A percentile compares a stretch with the other conserved stretches of the same genome.
phyloP scores from a whole-genome alignment of 768 basidiomycete species.

The Leccinum olivaceopallidum region DNA sequence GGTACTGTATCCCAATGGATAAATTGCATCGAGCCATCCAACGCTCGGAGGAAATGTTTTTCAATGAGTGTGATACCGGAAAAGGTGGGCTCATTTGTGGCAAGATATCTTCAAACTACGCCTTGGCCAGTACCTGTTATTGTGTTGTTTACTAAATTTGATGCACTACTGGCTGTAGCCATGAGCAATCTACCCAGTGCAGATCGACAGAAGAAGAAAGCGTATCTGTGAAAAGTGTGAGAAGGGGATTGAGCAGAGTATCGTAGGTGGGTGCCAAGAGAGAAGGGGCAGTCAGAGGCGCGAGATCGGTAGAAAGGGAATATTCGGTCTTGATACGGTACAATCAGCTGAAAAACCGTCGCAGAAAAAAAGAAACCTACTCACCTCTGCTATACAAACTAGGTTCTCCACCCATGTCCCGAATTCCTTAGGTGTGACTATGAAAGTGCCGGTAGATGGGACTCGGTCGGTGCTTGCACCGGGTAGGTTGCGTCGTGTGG shows the following conservation, averaged over 20 bases:
- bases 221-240: slow-evolving; percentile 64
- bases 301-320: slow-evolving; percentile 59
- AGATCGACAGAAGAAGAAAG: slow-evolving; percentile 42
- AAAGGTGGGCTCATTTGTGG: too few species aligned
- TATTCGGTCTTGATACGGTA: slow-evolving; percentile 58
- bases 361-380: slow-evolving; percentile 15
- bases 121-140: too few species aligned
- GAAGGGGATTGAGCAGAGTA: slow-evolving; percentile 62
- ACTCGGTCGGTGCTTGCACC: too few species aligned
- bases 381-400: slow-evolving; percentile 64
- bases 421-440: slow-evolving; percentile 49
- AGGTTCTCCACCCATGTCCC: slow-evolving; percentile 69
- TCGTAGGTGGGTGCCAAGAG: slow-evolving; percentile 59
- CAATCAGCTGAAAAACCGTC: neutral
- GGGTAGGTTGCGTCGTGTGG: neutral
- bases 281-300: slow-evolving; percentile 53
- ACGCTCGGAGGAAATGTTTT: too few species aligned
- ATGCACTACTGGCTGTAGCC: too few species aligned
- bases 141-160: too few species aligned
- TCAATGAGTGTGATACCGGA: too few species aligned
- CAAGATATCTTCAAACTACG: too few species aligned
- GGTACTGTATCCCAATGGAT: too few species aligned
- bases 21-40: too few species aligned
- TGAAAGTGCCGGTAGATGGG: too few species aligned
- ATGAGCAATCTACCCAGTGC: too few species aligned